Conservation (phyloP, 2,329 filamentous ascomycete species). For the Scytalidium lignicola region DNA sequence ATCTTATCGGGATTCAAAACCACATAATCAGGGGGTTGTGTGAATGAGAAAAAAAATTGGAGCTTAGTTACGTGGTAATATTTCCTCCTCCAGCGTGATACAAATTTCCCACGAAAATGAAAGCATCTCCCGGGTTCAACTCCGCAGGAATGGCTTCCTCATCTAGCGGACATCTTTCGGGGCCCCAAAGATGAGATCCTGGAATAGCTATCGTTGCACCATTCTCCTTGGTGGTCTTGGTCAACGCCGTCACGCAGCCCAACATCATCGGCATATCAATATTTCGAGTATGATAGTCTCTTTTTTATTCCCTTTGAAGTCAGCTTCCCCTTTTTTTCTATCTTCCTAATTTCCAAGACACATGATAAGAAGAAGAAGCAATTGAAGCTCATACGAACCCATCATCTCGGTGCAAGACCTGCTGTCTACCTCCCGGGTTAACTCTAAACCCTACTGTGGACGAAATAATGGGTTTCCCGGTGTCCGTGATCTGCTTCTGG, state of each 20-base stretch:
- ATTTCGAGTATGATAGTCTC: conserved; percentile 27
- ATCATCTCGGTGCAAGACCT: conserved; percentile 33
- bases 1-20: no score
- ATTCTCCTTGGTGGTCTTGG: conserved; percentile 35
- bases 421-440: conserved; percentile 33
- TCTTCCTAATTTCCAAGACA: no score
- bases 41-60: neutral
- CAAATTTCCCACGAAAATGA: conserved; percentile 33
- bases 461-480: conserved; percentile 31
- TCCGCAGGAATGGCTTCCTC: conserved; percentile 35
- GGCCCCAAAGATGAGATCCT: conserved; percentile 35
- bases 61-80: conserved; percentile 6
- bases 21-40: no score
- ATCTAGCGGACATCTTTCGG: conserved; percentile 30
- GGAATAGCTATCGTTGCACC: conserved; percentile 37
- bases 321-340: neutral
- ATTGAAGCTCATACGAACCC: neutral
- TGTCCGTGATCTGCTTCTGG: conserved; percentile 24
- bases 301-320: conserved; percentile 5
- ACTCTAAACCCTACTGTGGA: conserved; percentile 32
- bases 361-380: no score
- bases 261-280: conserved; percentile 33
- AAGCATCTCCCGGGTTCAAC: conserved; percentile 33
- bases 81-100: conserved; percentile 38
- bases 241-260: conserved; percentile 32